phyloP scores from a whole-genome alignment of 257 asterid species.

The Nicotiana noctiflora region DNA sequence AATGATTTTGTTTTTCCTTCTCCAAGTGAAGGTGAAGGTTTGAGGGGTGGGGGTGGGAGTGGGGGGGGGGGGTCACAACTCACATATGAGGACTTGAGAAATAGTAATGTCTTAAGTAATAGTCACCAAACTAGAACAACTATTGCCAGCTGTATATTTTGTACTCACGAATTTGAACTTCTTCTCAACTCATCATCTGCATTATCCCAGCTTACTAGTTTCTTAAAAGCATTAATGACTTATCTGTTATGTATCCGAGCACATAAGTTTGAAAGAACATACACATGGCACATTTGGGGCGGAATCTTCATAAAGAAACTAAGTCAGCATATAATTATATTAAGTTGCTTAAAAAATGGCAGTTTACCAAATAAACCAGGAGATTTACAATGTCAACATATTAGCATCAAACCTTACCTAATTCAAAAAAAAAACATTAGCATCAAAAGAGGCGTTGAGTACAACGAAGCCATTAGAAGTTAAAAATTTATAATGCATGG shows the following conservation, averaged over 20 bases:
- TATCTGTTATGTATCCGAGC: not conserved
- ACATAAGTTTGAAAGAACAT: not conserved
- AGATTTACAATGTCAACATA: not conserved
- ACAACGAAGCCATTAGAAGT: not conserved
- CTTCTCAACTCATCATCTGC: not conserved
- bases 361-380: not conserved
- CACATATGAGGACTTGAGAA: not conserved
- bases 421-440: not conserved
- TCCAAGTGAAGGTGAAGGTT: not conserved
- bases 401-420: no score
- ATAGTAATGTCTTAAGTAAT: not conserved
- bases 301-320: not conserved
- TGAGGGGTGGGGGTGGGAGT: no score
- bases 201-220: not conserved
- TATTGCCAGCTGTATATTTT: not conserved
- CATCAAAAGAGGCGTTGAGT: not conserved
- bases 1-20: not conserved
- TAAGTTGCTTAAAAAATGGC: not conserved
- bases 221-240: not conserved
- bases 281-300: not conserved
- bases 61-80: not conserved
- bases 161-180: not conserved
- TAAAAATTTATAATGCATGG: not conserved
- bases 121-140: not conserved
- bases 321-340: not conserved